These are phyloP conservation scores for Phycomyces blakesleeanus DNA, from an alignment of 192 early-diverging fungal species.

Conservation along the genomic window DNA sequence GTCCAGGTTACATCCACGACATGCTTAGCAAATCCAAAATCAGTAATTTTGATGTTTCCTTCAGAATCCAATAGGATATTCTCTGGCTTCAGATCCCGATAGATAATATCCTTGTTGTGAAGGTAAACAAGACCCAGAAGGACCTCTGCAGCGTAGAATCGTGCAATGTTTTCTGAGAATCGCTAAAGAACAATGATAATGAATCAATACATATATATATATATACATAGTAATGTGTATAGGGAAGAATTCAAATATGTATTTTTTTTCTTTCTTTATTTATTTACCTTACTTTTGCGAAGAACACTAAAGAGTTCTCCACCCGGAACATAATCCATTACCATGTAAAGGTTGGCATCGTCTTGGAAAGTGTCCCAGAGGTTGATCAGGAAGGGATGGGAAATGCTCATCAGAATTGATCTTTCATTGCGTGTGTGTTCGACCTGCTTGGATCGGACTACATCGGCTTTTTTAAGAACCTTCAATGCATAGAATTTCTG, in stretches of 20 bases:
- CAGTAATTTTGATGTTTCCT: conserved; percentile 82
- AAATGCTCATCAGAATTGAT: conserved; percentile 73
- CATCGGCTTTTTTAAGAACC: conserved; percentile 83
- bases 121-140: conserved; percentile 74
- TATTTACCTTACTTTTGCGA: conserved; percentile 30
- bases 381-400: conserved; percentile 79
- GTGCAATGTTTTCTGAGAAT: conserved; percentile 74
- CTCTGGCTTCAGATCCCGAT: conserved; percentile 84
- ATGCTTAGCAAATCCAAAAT: conserved; percentile 86
- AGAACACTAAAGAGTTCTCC: conserved; percentile 83
- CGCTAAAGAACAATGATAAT: conserved; percentile 18
- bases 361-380: conserved; percentile 85
- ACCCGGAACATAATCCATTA: conserved; percentile 79
- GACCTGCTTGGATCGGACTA: conserved; percentile 87
- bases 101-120: conserved; percentile 75
- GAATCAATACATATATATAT: neutral
- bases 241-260: too few relatives aligned
- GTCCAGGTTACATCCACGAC: conserved; percentile 75
- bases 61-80: conserved; percentile 61
- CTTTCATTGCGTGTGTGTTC: conserved; percentile 95
- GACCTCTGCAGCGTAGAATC: conserved; percentile 81
- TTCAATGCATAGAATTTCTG: conserved; percentile 89
- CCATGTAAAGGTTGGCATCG: conserved; percentile 73
- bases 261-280: too few relatives aligned
- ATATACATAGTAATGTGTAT: too few relatives aligned